A percentile compares a stretch with the other conserved stretches of the same genome.
These are phyloP conservation scores for Suhomyces bribrorum DNA, from an alignment of 1,139 yeast genomes.

Conservation along the genomic window DNA sequence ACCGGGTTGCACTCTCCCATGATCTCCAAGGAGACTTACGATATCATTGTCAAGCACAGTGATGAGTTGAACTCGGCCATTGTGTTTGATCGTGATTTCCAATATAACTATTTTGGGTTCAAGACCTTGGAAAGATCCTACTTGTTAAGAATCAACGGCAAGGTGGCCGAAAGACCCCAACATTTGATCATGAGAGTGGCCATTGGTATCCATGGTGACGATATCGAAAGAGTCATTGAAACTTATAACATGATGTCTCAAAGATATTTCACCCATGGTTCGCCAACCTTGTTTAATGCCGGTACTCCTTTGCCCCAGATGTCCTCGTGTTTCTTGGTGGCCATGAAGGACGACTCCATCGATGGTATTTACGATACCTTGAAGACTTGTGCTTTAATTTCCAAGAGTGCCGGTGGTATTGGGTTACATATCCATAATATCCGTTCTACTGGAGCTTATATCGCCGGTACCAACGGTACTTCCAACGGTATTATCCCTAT, in stretches of 20 bases:
- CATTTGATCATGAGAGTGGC: slow-evolving; percentile 89
- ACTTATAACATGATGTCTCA: slow-evolving; percentile 67
- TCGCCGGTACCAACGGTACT: slow-evolving; percentile 55
- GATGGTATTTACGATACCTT: slow-evolving; percentile 60
- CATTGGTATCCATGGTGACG: slow-evolving; percentile 80
- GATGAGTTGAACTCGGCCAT: slow-evolving; percentile 77
- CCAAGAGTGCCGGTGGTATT: slow-evolving; percentile 61
- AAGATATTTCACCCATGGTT: slow-evolving; percentile 54
- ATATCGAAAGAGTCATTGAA: slow-evolving; percentile 70
- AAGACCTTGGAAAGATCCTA: slow-evolving; percentile 86
- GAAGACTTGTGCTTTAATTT: slow-evolving; percentile 55
- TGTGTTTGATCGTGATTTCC: slow-evolving; percentile 80
- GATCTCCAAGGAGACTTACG: slow-evolving; percentile 72
- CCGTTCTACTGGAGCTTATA: slow-evolving; percentile 51
- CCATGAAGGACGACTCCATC: slow-evolving; percentile 59
- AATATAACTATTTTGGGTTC: slow-evolving; percentile 82
- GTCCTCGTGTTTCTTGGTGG: slow-evolving; percentile 58
- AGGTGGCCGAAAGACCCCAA: slow-evolving; percentile 88
- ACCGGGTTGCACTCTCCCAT: slow-evolving; percentile 73
- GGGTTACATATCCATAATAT: slow-evolving; percentile 59
- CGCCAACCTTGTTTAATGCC: slow-evolving; percentile 57
- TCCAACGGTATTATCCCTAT: slow-evolving; percentile 61
- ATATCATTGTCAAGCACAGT: slow-evolving; percentile 60
- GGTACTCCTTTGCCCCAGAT: slow-evolving; percentile 50
- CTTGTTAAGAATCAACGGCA: slow-evolving; percentile 66